Evolutionary conservation across 1,284 basidiomycete species (phyloP).

Genomic region (Mycena sp.): DNA sequence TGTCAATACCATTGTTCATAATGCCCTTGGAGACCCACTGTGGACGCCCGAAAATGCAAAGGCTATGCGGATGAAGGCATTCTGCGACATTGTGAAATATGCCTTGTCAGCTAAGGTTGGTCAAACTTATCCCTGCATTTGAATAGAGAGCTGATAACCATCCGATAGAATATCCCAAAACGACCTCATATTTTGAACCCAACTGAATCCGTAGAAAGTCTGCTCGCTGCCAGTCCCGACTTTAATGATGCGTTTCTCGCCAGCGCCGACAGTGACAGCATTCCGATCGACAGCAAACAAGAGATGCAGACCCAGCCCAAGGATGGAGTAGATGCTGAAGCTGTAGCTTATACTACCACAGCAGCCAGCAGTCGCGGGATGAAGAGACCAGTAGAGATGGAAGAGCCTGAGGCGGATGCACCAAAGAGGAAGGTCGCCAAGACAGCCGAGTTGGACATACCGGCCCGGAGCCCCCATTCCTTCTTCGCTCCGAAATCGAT

Average conservation of each 20-base stretch:
- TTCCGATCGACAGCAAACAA: background rate
- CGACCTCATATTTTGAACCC: background rate
- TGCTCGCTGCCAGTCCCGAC: too few species aligned
- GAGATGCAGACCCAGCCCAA: background rate
- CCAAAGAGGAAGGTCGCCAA: background rate
- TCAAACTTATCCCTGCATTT: background rate
- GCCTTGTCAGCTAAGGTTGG: background rate
- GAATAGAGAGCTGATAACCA: background rate
- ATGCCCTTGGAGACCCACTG: background rate
- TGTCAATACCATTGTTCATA: constrained; percentile 13
- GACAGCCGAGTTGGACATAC: background rate
- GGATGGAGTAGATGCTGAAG: background rate
- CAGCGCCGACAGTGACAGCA: background rate
- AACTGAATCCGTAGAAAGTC: too few species aligned
- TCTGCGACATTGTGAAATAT: too few species aligned
- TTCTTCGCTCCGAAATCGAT: background rate
- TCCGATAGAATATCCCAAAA: background rate
- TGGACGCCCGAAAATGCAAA: constrained; percentile 6
- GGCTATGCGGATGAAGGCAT: constrained; percentile 5
- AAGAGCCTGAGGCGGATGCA: background rate
- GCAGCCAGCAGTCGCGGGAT: too few species aligned
- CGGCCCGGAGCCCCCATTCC: background rate
- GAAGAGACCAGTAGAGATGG: background rate
- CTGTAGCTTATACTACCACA: too few species aligned
- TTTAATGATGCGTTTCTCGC: background rate